Base-by-base conservation (phyloP, 164 flowering plant genomes). In the Chimonanthus praecox region DNA sequence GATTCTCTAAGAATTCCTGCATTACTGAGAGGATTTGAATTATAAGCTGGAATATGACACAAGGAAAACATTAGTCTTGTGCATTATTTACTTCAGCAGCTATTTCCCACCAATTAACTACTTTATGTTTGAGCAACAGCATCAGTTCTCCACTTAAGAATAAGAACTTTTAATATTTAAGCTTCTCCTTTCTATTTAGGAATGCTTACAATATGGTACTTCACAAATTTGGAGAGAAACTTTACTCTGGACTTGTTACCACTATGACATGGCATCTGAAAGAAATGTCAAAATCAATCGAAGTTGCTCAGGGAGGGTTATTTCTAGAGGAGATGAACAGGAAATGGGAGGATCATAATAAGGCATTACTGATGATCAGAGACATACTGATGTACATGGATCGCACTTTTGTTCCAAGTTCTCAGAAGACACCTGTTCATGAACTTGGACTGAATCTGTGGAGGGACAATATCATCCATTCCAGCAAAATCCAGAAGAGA, bases 311-410 rank as follows among this genome's bases (percentile, higher is more conserved):
- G 69, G 97, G 98, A 49, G 90, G 84, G 60, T 80, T 82, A 68
- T 94, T 94, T 79, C 85, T 95, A 72, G 98, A 92, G 70, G 97
- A 92, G 83, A 82, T 92, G 73, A 91, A 95, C 68, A 83, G 83
- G 72, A 92, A 91, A 82, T 95, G 98, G 98, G 71, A 80, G 46
- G 99, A 92, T 46, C 98, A 94, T 74, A 91, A 90, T 80, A 91
- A 91, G 71, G 95, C 94, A 63, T 76, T 90, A 78, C 91, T 87
- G 73, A 92, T 90, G 97, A 89, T 92, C 62, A 82, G 95, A 15
- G 97, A 95, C 83, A 92, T 95, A 75, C 75, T 95, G 75, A 92
- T 95, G 99, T 92, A 92, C 87, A 95, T 95, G 98, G 98, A 95
- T 80, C 86, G 99, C 83, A 91, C 94, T 33, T 95, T 84, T 78